Base-by-base conservation (phyloP, 129 eudicot species). In the Chrysanthemum makinoi region DNA sequence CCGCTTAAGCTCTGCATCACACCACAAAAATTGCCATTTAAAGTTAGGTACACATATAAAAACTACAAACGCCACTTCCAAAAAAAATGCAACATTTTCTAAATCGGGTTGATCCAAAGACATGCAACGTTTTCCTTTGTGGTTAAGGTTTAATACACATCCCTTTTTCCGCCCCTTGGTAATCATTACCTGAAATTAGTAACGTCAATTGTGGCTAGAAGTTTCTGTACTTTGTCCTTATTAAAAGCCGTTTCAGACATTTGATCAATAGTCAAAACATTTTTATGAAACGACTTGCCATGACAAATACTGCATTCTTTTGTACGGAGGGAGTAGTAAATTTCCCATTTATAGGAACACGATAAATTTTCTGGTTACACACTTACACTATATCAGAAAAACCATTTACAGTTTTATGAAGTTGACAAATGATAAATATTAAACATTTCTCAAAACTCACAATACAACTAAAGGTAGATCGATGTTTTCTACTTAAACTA, bases 1-100 rank as follows among this genome's bases (percentile, higher is more conserved):
- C 96, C 96, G 66, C 86, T 75, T 73, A 94, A 75, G 87, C 91
- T 89, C 98, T 94, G 93, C 72, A 73, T 52, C 46, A 44, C 17
- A 75, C 63, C 73, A n/a, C 17, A 66, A 62, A 49, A 59, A 66
- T 17, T 17, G 47, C 24, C 59, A 59, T 28, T 11, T 11, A 16
- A 16, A 30, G 65, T 70, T 39, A 55, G 65, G 65, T 52, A 35
- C 74, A 17, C n/a, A 20, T 30, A 55, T 55, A 70, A 69, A 16
- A 56, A 53, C 39, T 16, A 33, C 16, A 56, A 28, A 6, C 11
- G 19, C 64, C 39, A 50, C 44, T 22, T 3, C 46, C 19, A 61
- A 26, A 61, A 7, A 14, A 61, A 0, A 61, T 26, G 19, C 19
- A 26, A 26, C 46, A 9, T 61, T 13, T 26, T 26, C 46, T 17